Percentiles rank a stretch among this genome's conserved stretches.
These are phyloP conservation scores for Lodderomyces jiufengensis DNA, from an alignment of 1,139 yeast species.

Conservation along the genomic window DNA sequence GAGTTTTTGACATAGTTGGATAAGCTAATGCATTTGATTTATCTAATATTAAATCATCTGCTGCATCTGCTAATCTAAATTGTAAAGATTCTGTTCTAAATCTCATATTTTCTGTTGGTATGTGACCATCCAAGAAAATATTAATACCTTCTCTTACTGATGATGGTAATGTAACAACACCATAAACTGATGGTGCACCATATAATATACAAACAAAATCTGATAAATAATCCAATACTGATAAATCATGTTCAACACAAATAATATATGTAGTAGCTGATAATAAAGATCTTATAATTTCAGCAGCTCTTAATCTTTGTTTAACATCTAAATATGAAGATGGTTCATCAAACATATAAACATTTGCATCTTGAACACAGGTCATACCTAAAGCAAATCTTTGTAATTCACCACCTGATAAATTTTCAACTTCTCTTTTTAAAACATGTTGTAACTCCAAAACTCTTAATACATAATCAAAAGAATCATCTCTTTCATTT, in stretches of 20 bases:
- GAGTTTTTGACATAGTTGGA: conserved; percentile 82
- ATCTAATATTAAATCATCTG: conserved; percentile 73
- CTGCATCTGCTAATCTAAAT: conserved; percentile 90
- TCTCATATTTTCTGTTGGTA: conserved; percentile 94
- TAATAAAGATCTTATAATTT: conserved; percentile 81
- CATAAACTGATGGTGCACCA: conserved; percentile 97
- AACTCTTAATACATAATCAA: conserved; percentile 58
- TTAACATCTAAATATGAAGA: conserved; percentile 97
- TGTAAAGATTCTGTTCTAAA: conserved; percentile 94
- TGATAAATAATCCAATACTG: conserved; percentile 92
- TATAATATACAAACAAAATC: conserved; percentile 94
- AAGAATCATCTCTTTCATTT: conserved; percentile 61
- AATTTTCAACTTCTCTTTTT: conserved; percentile 80
- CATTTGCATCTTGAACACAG: conserved; percentile 91
- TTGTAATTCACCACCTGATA: conserved; percentile 98
- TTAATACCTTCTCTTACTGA: conserved; percentile 98
- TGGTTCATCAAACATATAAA: conserved; percentile 99
- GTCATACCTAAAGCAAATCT: conserved; percentile 98
- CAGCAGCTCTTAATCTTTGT: conserved; percentile 97
- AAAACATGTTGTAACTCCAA: conserved; percentile 73
- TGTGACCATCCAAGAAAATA: conserved; percentile 95
- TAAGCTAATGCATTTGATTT: conserved; percentile 74
- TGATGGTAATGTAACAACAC: conserved; percentile 94
- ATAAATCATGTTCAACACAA: conserved; percentile 97
- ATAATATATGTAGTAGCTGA: conserved; percentile 77